phyloP scores from a whole-genome alignment of 2,329 filamentous ascomycete genomes.

The Epichloe sp. region DNA sequence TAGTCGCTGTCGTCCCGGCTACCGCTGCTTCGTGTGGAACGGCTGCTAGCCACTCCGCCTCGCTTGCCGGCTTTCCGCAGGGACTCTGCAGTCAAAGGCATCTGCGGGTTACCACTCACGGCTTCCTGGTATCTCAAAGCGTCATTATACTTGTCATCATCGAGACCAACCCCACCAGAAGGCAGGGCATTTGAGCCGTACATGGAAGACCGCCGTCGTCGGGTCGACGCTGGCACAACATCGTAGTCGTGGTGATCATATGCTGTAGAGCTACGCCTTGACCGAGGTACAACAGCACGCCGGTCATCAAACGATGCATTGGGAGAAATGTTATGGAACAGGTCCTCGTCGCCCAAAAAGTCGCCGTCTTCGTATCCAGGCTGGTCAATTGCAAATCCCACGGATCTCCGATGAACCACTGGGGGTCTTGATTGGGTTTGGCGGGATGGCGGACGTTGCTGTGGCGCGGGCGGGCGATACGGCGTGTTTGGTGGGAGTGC shows the following conservation, averaged over 20 bases:
- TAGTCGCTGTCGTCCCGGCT: conserved; percentile 53
- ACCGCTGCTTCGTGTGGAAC: conserved; percentile 43
- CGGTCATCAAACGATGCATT: conserved; percentile 21
- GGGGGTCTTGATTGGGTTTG: conserved; percentile 20
- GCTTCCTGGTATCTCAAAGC: conserved; percentile 39
- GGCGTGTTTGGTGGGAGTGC: conserved; percentile 16
- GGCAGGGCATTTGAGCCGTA: conserved; percentile 23
- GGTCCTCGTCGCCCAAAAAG: conserved; percentile 18
- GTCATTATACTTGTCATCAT: conserved; percentile 25
- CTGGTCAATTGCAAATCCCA: conserved; percentile 18
- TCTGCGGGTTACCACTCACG: conserved; percentile 28
- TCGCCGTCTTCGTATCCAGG: conserved; percentile 26
- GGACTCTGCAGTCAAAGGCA: conserved; percentile 42
- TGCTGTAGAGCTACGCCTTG: conserved; percentile 21
- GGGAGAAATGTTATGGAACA: conserved; percentile 27
- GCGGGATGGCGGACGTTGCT: conserved; percentile 12
- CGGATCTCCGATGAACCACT: conserved; percentile 15
- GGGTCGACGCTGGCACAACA: conserved; percentile 25
- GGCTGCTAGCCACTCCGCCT: conserved; percentile 36
- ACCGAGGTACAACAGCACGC: conserved; percentile 19
- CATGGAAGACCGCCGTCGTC: conserved; percentile 27
- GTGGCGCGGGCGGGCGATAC: conserved; percentile 16
- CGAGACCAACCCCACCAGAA: conserved; percentile 20
- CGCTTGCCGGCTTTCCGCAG: conserved; percentile 36
- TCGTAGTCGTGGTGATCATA: conserved; percentile 28